A percentile compares a stretch with the other conserved stretches of the same genome.
Conservation (phyloP, 345 rosid species). For the Salix caprea region DNA sequence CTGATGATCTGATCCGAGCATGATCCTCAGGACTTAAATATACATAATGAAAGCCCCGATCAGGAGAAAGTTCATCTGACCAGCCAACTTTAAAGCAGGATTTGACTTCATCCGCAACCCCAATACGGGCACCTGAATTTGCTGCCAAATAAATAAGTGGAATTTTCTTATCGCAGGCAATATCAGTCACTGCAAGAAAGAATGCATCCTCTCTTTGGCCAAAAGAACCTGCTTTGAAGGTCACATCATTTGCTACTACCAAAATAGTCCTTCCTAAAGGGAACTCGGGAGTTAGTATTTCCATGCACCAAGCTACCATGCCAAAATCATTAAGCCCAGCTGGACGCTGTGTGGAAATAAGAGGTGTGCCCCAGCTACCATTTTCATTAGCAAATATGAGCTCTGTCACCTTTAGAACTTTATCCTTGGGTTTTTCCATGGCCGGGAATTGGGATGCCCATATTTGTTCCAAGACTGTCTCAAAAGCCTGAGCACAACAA, state of each 20-base stretch:
- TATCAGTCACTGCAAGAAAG: constrained; percentile 87
- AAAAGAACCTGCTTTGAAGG: constrained; percentile 96
- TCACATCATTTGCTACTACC: constrained; percentile 85
- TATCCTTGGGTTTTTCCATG: constrained; percentile 43
- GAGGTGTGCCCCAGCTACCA: constrained; percentile 69
- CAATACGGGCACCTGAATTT: constrained; percentile 97
- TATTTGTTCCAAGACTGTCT: constrained; percentile 65
- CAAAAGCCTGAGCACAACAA: constrained; percentile 70
- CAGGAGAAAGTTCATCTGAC: constrained; percentile 84
- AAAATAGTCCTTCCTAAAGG: constrained; percentile 86
- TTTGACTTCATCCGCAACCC: constrained; percentile 95
- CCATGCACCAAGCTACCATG: constrained; percentile 98
- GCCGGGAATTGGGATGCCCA: constrained; percentile 69
- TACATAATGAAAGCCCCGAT: constrained; percentile 86
- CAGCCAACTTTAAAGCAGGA: constrained; percentile 87
- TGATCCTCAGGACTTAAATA: constrained; percentile 81
- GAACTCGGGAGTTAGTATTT: constrained; percentile 87
- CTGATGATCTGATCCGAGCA: constrained; percentile 62
- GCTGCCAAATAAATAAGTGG: constrained; percentile 97
- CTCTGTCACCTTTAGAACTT: constrained; percentile 58
- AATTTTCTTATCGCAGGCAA: constrained; percentile 81
- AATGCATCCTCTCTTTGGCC: constrained; percentile 98
- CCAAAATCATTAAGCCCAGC: constrained; percentile 87
- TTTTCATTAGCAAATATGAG: constrained; percentile 67
- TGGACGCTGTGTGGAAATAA: constrained; percentile 52